These are phyloP conservation scores for Echeveria elegans DNA, from an alignment of 164 flowering plant species.

Conservation along the genomic window DNA sequence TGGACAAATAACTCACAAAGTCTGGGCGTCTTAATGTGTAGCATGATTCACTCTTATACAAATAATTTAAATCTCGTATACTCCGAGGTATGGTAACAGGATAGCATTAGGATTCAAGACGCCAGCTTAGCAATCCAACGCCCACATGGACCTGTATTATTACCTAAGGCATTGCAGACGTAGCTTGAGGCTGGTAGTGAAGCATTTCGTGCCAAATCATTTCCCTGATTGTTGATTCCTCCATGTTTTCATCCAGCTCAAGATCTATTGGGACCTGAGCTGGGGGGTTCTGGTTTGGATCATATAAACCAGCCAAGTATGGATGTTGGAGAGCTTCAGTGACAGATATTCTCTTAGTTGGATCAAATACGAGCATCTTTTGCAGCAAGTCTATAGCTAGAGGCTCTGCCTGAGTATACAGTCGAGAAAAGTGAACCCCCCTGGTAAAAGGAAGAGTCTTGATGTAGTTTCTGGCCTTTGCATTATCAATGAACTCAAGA, in stretches of 20 bases:
- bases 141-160: neutral
- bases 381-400: constrained; percentile 10
- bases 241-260: constrained; percentile 5
- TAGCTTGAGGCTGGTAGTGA: constrained; percentile 8
- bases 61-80: too few species aligned
- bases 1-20: too few species aligned
- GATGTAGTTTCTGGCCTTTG: constrained; percentile 17
- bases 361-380: constrained; percentile 11
- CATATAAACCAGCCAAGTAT: constrained; percentile 9
- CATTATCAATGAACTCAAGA: constrained; percentile 18
- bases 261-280: constrained; percentile 11
- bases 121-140: too few species aligned
- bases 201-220: constrained; percentile 12
- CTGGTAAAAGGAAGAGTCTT: constrained; percentile 8
- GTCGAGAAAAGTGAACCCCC: neutral
- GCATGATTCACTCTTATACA: neutral
- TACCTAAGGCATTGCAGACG: neutral
- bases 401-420: constrained; percentile 6
- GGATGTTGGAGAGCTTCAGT: constrained; percentile 9
- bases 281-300: constrained; percentile 9
- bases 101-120: neutral
- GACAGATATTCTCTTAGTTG: constrained; percentile 9
- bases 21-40: neutral
- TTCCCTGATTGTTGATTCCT: constrained; percentile 7
- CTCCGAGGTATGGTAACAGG: neutral